These are phyloP conservation scores for Sisymbrium irio DNA, from an alignment of 345 rosid species.

Conservation along the genomic window DNA sequence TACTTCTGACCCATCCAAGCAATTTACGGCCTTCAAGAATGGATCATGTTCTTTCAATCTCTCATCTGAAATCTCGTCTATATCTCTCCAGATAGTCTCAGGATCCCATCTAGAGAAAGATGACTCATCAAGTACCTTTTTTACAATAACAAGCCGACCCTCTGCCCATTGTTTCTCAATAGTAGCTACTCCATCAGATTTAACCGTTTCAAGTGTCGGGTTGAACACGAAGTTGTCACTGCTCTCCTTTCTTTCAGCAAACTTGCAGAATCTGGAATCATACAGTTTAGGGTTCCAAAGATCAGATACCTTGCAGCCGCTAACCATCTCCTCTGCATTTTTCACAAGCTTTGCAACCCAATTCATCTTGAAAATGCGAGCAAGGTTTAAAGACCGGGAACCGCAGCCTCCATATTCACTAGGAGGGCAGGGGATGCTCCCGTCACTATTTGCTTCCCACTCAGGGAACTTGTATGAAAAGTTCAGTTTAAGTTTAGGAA, in stretches of 20 bases:
- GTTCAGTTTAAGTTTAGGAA: constrained; percentile 41
- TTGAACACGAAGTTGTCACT: constrained; percentile 62
- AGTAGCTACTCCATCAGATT: constrained; percentile 51
- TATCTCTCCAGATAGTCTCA: constrained; percentile 69
- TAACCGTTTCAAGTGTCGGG: constrained; percentile 54
- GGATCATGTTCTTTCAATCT: constrained; percentile 58
- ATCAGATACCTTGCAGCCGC: constrained; percentile 67
- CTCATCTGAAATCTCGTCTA: constrained; percentile 69
- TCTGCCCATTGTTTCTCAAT: constrained; percentile 79
- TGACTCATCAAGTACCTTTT: constrained; percentile 59
- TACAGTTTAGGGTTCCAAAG: constrained; percentile 26
- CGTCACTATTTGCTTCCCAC: constrained; percentile 83
- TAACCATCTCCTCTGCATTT: constrained; percentile 90
- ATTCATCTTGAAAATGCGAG: constrained; percentile 93
- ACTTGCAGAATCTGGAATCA: constrained; percentile 46
- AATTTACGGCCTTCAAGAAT: constrained; percentile 71
- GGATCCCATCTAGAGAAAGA: constrained; percentile 80
- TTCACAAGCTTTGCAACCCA: constrained; percentile 98
- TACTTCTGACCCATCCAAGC: constrained; percentile 80
- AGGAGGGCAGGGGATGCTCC: constrained; percentile 92
- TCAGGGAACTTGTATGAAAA: constrained; percentile 60
- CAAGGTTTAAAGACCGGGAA: constrained; percentile 56
- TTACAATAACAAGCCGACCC: constrained; percentile 74
- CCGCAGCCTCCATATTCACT: constrained; percentile 85
- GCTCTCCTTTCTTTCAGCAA: constrained; percentile 55